phyloP scores from a whole-genome alignment of 139 green algal genomes.

The Micromonas commoda region DNA sequence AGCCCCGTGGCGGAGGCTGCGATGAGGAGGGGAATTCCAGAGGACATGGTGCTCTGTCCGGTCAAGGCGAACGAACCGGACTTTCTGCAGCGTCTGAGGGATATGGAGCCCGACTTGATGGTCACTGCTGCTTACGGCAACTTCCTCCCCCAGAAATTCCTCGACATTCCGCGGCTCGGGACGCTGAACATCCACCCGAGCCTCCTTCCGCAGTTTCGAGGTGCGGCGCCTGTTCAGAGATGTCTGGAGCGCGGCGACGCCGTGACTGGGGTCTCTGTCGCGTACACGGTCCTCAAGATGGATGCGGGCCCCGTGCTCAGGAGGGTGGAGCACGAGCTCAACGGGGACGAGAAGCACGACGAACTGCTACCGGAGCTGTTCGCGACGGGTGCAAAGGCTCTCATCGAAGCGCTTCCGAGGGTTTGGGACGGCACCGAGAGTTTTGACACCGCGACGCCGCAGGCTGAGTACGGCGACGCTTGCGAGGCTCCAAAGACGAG shows the following conservation, averaged over 20 bases:
- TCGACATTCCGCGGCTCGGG: conserved; percentile 73
- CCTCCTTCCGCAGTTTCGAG: conserved; percentile 84
- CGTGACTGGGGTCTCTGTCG: conserved; percentile 75
- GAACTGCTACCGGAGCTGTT: conserved; percentile 64
- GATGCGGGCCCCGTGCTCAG: conserved; percentile 88
- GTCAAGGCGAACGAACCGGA: conserved; percentile 21
- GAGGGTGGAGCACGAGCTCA: conserved; percentile 44
- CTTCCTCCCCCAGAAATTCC: conserved; percentile 83
- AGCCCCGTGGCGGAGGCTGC: conserved; percentile 14
- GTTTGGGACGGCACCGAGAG: neutral
- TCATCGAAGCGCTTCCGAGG: conserved; percentile 1
- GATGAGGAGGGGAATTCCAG: neutral
- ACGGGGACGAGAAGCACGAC: conserved; percentile 57
- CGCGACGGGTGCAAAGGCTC: neutral
- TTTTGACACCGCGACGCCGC: neutral
- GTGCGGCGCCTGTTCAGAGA: conserved; percentile 90
- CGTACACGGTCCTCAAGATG: conserved; percentile 88
- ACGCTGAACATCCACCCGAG: conserved; percentile 97
- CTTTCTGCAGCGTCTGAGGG: conserved; percentile 58
- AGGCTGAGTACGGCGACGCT: conserved; percentile 1
- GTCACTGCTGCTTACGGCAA: conserved; percentile 96
- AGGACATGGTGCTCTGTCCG: neutral
- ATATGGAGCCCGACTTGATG: conserved; percentile 77
- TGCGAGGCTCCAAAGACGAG: conserved; percentile 8
- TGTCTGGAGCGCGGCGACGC: conserved; percentile 56